phyloP scores from a whole-genome alignment of 495 filamentous ascomycete species.

The Aeminium ludgeri region DNA sequence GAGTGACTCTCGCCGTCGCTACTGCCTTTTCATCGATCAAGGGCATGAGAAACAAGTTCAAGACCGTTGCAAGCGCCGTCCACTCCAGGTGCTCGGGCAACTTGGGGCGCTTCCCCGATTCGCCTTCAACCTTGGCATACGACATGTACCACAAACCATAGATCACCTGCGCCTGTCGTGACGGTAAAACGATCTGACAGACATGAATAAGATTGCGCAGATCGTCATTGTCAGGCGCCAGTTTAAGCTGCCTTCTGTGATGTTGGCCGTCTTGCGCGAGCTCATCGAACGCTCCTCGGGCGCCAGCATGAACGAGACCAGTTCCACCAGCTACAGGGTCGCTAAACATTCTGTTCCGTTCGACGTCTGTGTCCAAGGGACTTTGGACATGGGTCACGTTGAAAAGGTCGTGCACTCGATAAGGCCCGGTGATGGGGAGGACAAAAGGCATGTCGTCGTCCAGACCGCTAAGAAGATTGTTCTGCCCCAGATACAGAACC shows the following conservation, averaged over 20 bases:
- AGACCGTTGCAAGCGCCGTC: conserved; percentile 5
- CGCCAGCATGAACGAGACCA: conserved; percentile 1
- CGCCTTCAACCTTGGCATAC: conserved; percentile 2
- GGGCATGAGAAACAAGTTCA: neutral
- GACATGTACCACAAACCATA: conserved; percentile 9
- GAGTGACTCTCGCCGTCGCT: neutral
- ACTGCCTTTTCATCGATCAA: conserved; percentile 6
- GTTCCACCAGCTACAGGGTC: neutral
- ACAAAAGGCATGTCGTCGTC: neutral
- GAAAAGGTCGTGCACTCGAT: conserved; percentile 1
- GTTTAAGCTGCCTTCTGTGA: conserved; percentile 10
- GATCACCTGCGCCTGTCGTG: neutral
- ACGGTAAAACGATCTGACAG: conserved; percentile 9
- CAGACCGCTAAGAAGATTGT: conserved; percentile 1
- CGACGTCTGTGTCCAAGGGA: neutral
- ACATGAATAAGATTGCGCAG: conserved; percentile 6
- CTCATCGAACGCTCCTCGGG: conserved; percentile 10
- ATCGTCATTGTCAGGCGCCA: conserved; percentile 2
- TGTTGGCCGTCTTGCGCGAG: conserved; percentile 2
- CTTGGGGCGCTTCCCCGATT: neutral
- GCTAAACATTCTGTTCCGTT: conserved; percentile 4
- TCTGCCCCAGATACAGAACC: neutral
- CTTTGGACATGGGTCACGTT: neutral
- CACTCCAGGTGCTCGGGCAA: conserved; percentile 2
- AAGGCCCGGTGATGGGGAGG: conserved; percentile 1